Percentiles rank a stretch among this genome's conserved stretches.
Conservation (phyloP, 179 eudicot species). For the Carnegiea gigantea region DNA sequence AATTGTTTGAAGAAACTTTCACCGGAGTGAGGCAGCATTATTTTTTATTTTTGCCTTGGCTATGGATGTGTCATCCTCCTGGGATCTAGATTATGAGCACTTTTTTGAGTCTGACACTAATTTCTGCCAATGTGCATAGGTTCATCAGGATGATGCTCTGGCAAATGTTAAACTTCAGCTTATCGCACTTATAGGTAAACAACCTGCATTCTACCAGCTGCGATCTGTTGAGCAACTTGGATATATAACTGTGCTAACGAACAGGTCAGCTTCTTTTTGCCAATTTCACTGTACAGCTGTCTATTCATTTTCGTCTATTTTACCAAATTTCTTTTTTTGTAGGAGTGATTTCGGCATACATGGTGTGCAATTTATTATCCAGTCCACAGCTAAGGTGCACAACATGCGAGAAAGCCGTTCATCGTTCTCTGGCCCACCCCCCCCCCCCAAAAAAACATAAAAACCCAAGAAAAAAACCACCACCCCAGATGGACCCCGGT, state of each 20-base stretch:
- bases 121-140: slow-evolving; percentile 40
- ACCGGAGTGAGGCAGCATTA: not conserved
- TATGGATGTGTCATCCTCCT: not conserved
- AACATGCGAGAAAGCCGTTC: not conserved
- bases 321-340: slow-evolving; percentile 19
- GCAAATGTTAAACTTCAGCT: slow-evolving; percentile 87
- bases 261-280: slow-evolving; percentile 44
- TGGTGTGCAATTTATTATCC: slow-evolving; percentile 88
- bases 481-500: not conserved
- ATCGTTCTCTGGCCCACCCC: not conserved
- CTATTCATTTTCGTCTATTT: not conserved
- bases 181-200: slow-evolving; percentile 83
- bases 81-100: not conserved
- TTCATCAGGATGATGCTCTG: slow-evolving; percentile 77
- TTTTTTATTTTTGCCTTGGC: not conserved
- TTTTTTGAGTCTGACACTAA: slow-evolving; percentile 8
- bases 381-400: slow-evolving; percentile 74
- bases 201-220: slow-evolving; percentile 92
- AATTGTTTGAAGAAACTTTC: not conserved
- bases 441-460: not conserved
- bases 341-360: slow-evolving; percentile 84
- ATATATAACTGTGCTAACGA: slow-evolving; percentile 77
- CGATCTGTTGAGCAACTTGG: slow-evolving; percentile 99
- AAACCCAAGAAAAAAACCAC: too few relatives aligned
- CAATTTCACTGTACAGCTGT: not conserved